Percentiles rank a stretch among this genome's conserved stretches.
phyloP scores from a whole-genome alignment of 1,139 yeast genomes.

The Tardiomyces blankii region DNA sequence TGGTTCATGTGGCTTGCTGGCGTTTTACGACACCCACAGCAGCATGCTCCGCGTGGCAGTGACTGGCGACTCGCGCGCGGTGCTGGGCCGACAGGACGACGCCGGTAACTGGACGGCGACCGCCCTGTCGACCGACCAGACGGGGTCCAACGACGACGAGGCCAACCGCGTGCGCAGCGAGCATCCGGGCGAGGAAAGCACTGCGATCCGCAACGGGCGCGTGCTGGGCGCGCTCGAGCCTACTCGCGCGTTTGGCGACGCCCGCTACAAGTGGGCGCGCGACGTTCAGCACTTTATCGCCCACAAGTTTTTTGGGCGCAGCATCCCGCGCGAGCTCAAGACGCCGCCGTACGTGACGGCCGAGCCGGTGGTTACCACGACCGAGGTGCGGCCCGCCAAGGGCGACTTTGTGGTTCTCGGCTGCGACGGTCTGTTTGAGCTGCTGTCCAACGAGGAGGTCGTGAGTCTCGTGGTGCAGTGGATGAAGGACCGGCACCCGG shows the following conservation, averaged over 20 bases:
- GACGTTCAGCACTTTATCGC: constrained; percentile 66
- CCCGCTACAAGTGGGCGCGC: constrained; percentile 76
- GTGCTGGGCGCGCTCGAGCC: constrained; percentile 95
- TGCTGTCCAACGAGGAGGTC: constrained; percentile 86
- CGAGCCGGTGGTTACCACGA: constrained; percentile 82
- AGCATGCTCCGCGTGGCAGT: constrained; percentile 78
- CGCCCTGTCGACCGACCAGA: constrained; percentile 83
- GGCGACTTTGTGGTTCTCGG: constrained; percentile 89
- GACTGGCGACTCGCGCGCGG: constrained; percentile 93
- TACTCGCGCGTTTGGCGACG: constrained; percentile 94
- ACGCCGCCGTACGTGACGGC: constrained; percentile 98
- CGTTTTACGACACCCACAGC: constrained; percentile 73
- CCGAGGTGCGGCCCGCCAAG: constrained; percentile 57
- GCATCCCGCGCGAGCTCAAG: constrained; percentile 63
- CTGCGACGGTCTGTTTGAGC: constrained; percentile 87
- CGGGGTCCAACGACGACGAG: constrained; percentile 85
- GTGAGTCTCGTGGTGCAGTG: constrained; percentile 88
- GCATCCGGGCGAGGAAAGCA: constrained; percentile 85
- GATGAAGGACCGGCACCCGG: constrained; percentile 70
- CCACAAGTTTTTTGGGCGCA: constrained; percentile 71
- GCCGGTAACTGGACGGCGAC: constrained; percentile 78
- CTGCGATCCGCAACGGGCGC: constrained; percentile 69
- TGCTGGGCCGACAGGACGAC: constrained; percentile 57
- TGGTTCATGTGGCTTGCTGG: constrained; percentile 86
- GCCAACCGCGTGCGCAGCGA: constrained; percentile 73